These are phyloP conservation scores for Kluyveromyces nonfermentans DNA, from an alignment of 805 yeast genomes.

Conservation along the genomic window DNA sequence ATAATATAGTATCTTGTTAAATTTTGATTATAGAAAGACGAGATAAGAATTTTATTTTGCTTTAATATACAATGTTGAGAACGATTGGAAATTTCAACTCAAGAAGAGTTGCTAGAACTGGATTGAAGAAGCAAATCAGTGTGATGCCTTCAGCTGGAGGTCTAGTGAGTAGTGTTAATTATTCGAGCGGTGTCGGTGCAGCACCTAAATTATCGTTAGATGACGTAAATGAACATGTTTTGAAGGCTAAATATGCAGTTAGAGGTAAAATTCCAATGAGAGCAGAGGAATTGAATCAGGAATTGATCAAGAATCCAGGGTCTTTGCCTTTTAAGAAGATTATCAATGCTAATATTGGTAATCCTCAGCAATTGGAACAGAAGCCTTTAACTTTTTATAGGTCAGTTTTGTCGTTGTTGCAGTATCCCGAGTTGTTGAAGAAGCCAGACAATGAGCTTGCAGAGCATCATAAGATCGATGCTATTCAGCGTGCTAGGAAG, in stretches of 20 bases:
- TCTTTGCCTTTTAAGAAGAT: slow-evolving; percentile 70
- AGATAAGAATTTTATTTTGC: too few species aligned
- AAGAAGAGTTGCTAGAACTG: background rate
- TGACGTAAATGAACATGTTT: slow-evolving; percentile 64
- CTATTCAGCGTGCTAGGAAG: slow-evolving; percentile 55
- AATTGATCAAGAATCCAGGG: slow-evolving; percentile 44
- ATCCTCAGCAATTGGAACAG: slow-evolving; percentile 95
- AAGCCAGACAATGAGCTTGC: slow-evolving; percentile 4
- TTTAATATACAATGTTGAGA: background rate
- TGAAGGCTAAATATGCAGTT: slow-evolving; percentile 91
- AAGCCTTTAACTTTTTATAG: slow-evolving; percentile 92
- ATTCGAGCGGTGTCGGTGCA: slow-evolving; percentile 8
- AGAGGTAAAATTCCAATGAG: slow-evolving; percentile 89
- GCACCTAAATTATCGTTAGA: slow-evolving; percentile 32
- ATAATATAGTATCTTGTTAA: too few species aligned
- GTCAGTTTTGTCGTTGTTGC: slow-evolving; percentile 77
- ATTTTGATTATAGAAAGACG: too few species aligned
- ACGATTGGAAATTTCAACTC: background rate
- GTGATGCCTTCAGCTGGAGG: background rate
- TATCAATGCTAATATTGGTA: slow-evolving; percentile 90
- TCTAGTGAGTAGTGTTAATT: background rate
- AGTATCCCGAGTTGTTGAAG: slow-evolving; percentile 64
- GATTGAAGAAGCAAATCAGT: background rate
- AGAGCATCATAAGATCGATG: slow-evolving; percentile 50
- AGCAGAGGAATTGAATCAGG: slow-evolving; percentile 71